Percentiles rank a stretch among this genome's conserved stretches.
Evolutionary conservation across 2,329 filamentous ascomycete species (phyloP).

Genomic region (Pestalotiopsis sp.): DNA sequence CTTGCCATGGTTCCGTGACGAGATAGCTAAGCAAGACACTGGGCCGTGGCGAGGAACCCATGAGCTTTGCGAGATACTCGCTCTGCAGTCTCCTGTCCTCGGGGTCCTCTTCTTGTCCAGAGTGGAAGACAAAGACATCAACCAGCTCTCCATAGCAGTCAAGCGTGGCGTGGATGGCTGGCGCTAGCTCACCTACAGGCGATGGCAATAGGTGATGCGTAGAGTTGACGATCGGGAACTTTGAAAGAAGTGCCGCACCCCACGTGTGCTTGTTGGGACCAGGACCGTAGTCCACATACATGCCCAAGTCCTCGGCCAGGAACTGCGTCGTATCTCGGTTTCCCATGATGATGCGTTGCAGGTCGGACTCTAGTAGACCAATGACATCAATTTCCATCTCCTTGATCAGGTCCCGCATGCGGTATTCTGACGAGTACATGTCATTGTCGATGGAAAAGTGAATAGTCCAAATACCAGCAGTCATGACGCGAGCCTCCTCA

Average conservation of each 20-base stretch:
- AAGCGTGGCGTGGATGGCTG: conserved; percentile 94
- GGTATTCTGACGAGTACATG: conserved; percentile 96
- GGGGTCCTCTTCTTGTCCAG: conserved; percentile 93
- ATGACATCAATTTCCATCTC: conserved; percentile 98
- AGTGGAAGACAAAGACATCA: conserved; percentile 98
- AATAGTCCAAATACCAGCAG: conserved; percentile 97
- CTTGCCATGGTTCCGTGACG: conserved; percentile 85
- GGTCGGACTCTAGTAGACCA: conserved; percentile 89
- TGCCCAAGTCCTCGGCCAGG: conserved; percentile 92
- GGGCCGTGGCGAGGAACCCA: conserved; percentile 81
- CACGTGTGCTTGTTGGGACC: conserved; percentile 99
- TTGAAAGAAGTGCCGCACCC: conserved; percentile 90
- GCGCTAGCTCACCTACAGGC: conserved; percentile 91
- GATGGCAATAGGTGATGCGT: conserved; percentile 94
- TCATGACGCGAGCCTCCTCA: conserved; percentile 81
- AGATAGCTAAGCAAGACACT: conserved; percentile 88
- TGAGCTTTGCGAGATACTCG: conserved; percentile 83
- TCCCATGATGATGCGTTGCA: conserved; percentile 98
- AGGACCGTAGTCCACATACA: conserved; percentile 98
- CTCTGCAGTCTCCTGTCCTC: conserved; percentile 88
- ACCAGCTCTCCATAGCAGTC: conserved; percentile 88
- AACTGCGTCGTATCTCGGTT: conserved; percentile 96
- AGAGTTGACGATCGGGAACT: conserved; percentile 96
- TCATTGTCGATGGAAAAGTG: conserved; percentile 98
- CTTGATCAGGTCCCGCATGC: conserved; percentile 87